phyloP scores from a whole-genome alignment of 2,329 filamentous ascomycete species.

The Cladosporium velox region DNA sequence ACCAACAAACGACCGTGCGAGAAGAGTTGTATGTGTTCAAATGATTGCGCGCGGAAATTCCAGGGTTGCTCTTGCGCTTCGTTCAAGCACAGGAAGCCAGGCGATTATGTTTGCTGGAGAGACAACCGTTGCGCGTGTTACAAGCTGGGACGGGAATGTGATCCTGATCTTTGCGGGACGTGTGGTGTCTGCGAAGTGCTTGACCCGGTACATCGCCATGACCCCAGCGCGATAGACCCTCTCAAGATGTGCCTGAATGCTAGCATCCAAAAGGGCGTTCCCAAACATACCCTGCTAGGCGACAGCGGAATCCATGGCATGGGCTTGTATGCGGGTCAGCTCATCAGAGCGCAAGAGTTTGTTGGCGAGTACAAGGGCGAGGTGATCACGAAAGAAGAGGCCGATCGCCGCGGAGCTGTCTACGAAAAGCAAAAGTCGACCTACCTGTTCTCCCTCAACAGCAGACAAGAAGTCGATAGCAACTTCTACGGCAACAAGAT shows the following conservation, averaged over 20 bases:
- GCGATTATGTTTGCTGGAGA: slow-evolving; percentile 41
- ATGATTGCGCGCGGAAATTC: slow-evolving; percentile 56
- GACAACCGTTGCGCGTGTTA: slow-evolving; percentile 65
- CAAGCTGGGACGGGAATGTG: slow-evolving; percentile 75
- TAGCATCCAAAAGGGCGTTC: slow-evolving; percentile 65
- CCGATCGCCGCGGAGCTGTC: slow-evolving; percentile 68
- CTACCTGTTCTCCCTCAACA: slow-evolving; percentile 61
- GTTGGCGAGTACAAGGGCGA: slow-evolving; percentile 82
- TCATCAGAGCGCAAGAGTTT: slow-evolving; percentile 68
- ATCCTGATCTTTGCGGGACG: slow-evolving; percentile 69
- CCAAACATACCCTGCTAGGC: slow-evolving; percentile 68
- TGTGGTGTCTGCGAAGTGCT: slow-evolving; percentile 71
- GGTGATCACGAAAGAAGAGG: slow-evolving; percentile 69
- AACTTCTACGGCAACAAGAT: slow-evolving; percentile 78
- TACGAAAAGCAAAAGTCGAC: slow-evolving; percentile 62
- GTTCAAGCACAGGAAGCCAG: neutral
- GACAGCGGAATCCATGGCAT: slow-evolving; percentile 73
- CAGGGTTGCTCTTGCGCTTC: slow-evolving; percentile 44
- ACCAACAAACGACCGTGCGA: slow-evolving; percentile 67
- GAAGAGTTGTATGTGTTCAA: slow-evolving; percentile 68
- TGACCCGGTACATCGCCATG: slow-evolving; percentile 66
- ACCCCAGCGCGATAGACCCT: slow-evolving; percentile 49
- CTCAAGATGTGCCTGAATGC: slow-evolving; percentile 70
- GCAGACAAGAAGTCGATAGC: slow-evolving; percentile 63
- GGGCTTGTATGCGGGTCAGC: slow-evolving; percentile 71